Conservation (phyloP, 257 asterid genomes). For the Nicotiana noctiflora region DNA sequence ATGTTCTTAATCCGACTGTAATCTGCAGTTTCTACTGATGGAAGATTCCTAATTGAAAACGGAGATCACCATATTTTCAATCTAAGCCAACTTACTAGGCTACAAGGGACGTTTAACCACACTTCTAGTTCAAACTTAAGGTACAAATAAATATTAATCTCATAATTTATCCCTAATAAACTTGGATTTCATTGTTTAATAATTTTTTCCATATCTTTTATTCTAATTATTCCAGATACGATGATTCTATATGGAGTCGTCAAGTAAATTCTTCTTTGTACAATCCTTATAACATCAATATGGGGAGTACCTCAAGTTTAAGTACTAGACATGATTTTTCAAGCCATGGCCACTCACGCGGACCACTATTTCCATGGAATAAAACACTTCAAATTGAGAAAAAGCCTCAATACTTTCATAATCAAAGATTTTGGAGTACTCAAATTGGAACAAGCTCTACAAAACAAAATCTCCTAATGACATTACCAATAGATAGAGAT, state of each 20-base stretch:
- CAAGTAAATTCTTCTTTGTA: conserved; percentile 31
- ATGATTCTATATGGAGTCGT: conserved; percentile 18
- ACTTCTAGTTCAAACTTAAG: conserved; percentile 43
- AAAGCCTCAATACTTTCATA: not conserved
- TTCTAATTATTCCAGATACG: conserved; percentile 8
- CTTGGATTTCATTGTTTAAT: not conserved
- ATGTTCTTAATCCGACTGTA: too few species aligned
- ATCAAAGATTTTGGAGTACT: conserved; percentile 2
- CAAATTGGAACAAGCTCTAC: not conserved
- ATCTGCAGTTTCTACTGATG: conserved; percentile 35
- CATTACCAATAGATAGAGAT: not conserved
- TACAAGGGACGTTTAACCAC: conserved; percentile 46
- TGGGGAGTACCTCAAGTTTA: conserved; percentile 18
- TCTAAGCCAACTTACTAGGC: conserved; percentile 75
- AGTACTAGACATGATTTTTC: conserved; percentile 22
- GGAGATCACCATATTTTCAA: conserved; percentile 72
- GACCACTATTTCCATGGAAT: not conserved
- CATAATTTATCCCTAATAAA: not conserved
- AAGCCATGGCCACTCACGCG: conserved; percentile 12
- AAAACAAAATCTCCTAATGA: not conserved
- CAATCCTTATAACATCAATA: conserved; percentile 27
- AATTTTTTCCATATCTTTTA: not conserved
- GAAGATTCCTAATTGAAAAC: conserved; percentile 52
- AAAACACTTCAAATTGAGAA: not conserved
- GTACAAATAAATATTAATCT: conserved; percentile 12